phyloP scores from a whole-genome alignment of 257 asterid genomes.

The Parsonsia alboflavescens region DNA sequence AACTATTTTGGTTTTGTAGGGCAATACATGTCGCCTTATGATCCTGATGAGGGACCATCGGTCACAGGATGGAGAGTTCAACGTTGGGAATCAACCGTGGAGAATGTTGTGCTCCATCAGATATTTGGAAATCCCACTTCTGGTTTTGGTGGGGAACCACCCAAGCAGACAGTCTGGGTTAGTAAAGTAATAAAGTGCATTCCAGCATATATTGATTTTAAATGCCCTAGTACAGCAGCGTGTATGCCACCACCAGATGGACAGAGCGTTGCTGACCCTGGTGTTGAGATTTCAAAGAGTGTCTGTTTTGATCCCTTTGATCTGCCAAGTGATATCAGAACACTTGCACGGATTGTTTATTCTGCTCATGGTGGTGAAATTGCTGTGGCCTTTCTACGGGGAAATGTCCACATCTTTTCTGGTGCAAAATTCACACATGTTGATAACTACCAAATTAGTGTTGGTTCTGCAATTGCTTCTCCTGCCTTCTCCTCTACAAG shows the following conservation, averaged over 20 bases:
- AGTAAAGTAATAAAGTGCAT: constrained; percentile 91
- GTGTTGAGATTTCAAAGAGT: constrained; percentile 52
- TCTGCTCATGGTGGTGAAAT: constrained; percentile 99
- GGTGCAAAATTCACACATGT: constrained; percentile 69
- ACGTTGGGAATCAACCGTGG: constrained; percentile 97
- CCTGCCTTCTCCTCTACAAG: constrained; percentile 98
- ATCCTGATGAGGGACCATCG: constrained; percentile 99
- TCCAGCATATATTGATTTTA: constrained; percentile 67
- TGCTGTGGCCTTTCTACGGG: constrained; percentile 92
- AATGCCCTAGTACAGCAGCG: constrained; percentile 43
- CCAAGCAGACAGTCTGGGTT: constrained; percentile 98
- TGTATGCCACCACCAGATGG: constrained; percentile 43
- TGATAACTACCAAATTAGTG: constrained; percentile 78
- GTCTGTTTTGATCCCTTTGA: constrained; percentile 92
- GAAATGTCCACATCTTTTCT: constrained; percentile 80
- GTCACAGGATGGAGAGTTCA: constrained; percentile 99
- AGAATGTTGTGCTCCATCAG: constrained; percentile 95
- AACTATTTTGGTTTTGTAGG: constrained; percentile 51
- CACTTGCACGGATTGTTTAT: constrained; percentile 93
- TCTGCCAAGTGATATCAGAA: constrained; percentile 93
- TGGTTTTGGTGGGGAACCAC: constrained; percentile 77
- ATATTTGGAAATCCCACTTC: constrained; percentile 91
- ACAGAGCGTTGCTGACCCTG: constrained; percentile 49
- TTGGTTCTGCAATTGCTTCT: constrained; percentile 90
- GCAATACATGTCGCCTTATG: constrained; percentile 99